A percentile compares a stretch with the other conserved stretches of the same genome.
These are phyloP conservation scores for Aureobasidium lini DNA, from an alignment of 2,329 filamentous ascomycete genomes.

Conservation along the genomic window DNA sequence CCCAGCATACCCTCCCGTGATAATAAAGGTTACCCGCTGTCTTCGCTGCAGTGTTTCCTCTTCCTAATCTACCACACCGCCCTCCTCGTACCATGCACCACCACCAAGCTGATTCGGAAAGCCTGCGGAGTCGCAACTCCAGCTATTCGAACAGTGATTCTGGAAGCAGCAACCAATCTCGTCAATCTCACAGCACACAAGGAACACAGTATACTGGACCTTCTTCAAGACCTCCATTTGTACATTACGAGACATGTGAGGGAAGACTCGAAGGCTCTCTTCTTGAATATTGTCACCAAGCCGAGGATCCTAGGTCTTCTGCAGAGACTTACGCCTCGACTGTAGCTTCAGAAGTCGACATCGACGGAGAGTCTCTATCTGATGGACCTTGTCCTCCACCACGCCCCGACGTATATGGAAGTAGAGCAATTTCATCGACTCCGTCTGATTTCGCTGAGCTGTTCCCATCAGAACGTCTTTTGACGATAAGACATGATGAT, in stretches of 20 bases:
- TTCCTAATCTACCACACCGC: conserved; percentile 3
- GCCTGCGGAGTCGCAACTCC: conserved; percentile 10
- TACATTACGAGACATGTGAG: conserved; percentile 23
- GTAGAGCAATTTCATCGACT: conserved; percentile 66
- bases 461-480: conserved; percentile 75
- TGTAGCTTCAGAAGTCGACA: conserved; percentile 50
- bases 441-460: conserved; percentile 74
- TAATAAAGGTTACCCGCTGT: conserved; percentile 11
- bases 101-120: background rate
- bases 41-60: conserved; percentile 8
- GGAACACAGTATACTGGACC: conserved; percentile 15
- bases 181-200: conserved; percentile 18
- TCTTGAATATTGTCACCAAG: background rate
- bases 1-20: conserved; percentile 8
- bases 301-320: conserved; percentile 49
- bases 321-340: conserved; percentile 76
- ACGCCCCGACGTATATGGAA: conserved; percentile 53
- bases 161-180: conserved; percentile 17
- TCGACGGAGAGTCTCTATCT: conserved; percentile 40
- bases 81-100: conserved; percentile 11
- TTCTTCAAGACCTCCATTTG: conserved; percentile 19
- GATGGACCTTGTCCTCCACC: conserved; percentile 54
- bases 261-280: conserved; percentile 16
- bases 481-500: conserved; percentile 85
- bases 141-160: conserved; percentile 10